Percentiles rank a stretch among this genome's conserved stretches.
Evolutionary conservation across 2,329 filamentous ascomycete species (phyloP).

Genomic region (Hypoxylon sp.): DNA sequence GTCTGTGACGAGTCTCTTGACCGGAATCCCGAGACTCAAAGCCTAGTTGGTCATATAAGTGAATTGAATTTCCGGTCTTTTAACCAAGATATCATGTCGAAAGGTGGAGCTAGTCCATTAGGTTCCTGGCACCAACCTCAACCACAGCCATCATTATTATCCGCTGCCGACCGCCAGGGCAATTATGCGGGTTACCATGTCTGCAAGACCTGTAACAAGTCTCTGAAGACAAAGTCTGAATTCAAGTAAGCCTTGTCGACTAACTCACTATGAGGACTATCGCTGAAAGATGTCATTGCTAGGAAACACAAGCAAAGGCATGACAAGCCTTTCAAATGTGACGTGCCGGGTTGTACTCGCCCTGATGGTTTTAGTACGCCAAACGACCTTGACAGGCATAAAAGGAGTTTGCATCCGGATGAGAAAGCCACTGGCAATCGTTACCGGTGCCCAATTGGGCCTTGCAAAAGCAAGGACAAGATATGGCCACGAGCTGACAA

Average conservation of each 20-base stretch:
- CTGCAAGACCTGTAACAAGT: constrained; percentile 57
- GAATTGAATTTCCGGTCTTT: constrained; percentile 44
- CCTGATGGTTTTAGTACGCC: constrained; percentile 78
- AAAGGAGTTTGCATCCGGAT: constrained; percentile 74
- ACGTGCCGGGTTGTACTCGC: constrained; percentile 66
- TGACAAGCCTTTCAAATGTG: constrained; percentile 73
- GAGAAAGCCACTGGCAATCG: constrained; percentile 60
- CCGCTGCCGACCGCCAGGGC: constrained; percentile 23
- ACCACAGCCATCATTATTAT: constrained; percentile 11
- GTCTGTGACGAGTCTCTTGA: constrained; percentile 57
- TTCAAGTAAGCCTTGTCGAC: constrained; percentile 59
- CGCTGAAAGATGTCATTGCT: constrained; percentile 39
- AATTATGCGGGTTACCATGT: constrained; percentile 40
- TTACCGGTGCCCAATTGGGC: constrained; percentile 69
- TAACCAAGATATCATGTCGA: constrained; percentile 33
- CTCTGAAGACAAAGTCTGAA: constrained; percentile 65
- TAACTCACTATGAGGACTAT: not conserved
- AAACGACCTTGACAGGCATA: constrained; percentile 87
- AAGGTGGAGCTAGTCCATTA: constrained; percentile 23
- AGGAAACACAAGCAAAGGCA: constrained; percentile 84
- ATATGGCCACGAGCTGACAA: constrained; percentile 87
- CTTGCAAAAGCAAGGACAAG: constrained; percentile 72
- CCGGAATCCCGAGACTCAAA: constrained; percentile 54
- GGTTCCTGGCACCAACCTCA: constrained; percentile 33
- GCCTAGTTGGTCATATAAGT: constrained; percentile 52